These are phyloP conservation scores for Pelargonium exstipulatum DNA, from an alignment of 441 rosid genomes.

Conservation along the genomic window DNA sequence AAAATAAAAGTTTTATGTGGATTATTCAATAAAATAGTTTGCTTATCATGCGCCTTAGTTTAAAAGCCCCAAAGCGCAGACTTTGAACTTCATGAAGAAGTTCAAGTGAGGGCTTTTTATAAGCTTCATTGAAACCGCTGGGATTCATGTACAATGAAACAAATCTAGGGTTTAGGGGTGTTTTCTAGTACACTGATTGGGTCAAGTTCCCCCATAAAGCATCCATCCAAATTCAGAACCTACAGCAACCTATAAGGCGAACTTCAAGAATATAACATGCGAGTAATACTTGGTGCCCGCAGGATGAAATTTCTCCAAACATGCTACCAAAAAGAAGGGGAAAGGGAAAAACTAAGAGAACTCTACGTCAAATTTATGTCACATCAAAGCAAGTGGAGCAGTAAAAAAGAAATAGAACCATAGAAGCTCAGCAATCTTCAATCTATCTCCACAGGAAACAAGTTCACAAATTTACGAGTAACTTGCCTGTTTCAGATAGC, in stretches of 20 bases:
- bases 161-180: too few relatives aligned
- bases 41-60: too few relatives aligned
- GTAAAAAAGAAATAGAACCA: not conserved
- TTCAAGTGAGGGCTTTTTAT: too few relatives aligned
- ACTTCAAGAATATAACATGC: not conserved
- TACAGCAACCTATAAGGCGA: not conserved
- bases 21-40: too few relatives aligned
- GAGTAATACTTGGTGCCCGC: not conserved
- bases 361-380: not conserved
- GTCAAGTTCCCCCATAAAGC: not conserved
- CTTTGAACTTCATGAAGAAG: too few relatives aligned
- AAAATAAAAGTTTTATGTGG: too few relatives aligned
- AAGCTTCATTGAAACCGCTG: too few relatives aligned
- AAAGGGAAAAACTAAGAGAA: slow-evolving; percentile 5
- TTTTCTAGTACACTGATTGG: not conserved
- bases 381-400: not conserved
- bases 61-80: too few relatives aligned
- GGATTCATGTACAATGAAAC: too few relatives aligned
- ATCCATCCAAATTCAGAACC: not conserved
- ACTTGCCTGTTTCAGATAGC: slow-evolving; percentile 93
- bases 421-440: slow-evolving; percentile 5
- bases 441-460: slow-evolving; percentile 6
- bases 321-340: not conserved
- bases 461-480: slow-evolving; percentile 11
- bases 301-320: not conserved